phyloP scores from a whole-genome alignment of 768 basidiomycete species.

The Mycena amicta region DNA sequence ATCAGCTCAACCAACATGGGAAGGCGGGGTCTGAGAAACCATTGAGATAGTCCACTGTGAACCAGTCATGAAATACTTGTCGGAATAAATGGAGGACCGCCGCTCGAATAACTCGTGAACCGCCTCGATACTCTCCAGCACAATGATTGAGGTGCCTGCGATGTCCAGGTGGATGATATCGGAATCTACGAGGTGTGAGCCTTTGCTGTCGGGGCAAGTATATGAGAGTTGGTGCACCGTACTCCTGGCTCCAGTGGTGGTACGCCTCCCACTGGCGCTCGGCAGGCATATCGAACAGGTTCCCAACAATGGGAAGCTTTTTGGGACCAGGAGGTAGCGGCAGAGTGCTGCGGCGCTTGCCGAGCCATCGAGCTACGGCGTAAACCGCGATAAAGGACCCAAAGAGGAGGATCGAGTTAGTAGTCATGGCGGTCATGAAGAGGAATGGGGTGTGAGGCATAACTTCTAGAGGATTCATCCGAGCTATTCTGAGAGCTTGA shows the following conservation, averaged over 20 bases:
- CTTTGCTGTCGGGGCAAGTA: neutral
- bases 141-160: constrained; percentile 29
- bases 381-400: too few species aligned
- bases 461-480: too few species aligned
- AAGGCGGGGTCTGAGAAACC: constrained; percentile 7
- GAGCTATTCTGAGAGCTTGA: too few species aligned
- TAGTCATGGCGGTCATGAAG: too few species aligned
- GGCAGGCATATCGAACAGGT: constrained; percentile 24
- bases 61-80: constrained; percentile 25
- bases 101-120: constrained; percentile 39
- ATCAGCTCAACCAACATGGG: constrained; percentile 19
- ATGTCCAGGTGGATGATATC: constrained; percentile 31
- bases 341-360: too few species aligned
- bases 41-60: too few species aligned
- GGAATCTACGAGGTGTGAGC: constrained; percentile 16
- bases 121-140: constrained; percentile 34
- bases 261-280: neutral
- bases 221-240: neutral
- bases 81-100: constrained; percentile 38
- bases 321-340: constrained; percentile 5
- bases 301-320: constrained; percentile 20
- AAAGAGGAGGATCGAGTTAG: too few species aligned
- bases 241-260: constrained; percentile 1
- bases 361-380: too few species aligned
- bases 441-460: too few species aligned